phyloP scores from a whole-genome alignment of 2,329 filamentous ascomycete genomes.

The Dactylellina sp. region DNA sequence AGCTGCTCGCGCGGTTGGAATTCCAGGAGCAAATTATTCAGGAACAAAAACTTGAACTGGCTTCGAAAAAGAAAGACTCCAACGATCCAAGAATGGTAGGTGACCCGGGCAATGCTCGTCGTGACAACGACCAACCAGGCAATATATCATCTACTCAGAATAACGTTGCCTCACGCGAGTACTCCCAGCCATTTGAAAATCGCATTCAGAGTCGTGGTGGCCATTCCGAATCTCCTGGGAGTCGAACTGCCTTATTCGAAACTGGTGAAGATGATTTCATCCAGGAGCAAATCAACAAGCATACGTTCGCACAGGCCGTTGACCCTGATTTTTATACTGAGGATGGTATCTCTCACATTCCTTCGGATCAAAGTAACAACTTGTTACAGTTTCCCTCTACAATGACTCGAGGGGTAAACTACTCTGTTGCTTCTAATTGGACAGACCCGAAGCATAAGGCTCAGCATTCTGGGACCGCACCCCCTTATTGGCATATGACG shows the following conservation, averaged over 20 bases:
- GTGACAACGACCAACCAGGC: slow-evolving; percentile 13
- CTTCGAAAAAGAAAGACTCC: slow-evolving; percentile 39
- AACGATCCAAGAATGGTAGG: slow-evolving; percentile 20
- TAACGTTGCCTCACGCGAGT: slow-evolving; percentile 30
- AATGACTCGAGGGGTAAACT: slow-evolving; percentile 17
- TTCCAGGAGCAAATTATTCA: slow-evolving; percentile 49
- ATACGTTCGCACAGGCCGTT: slow-evolving; percentile 47
- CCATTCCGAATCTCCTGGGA: slow-evolving; percentile 27
- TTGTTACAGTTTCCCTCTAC: slow-evolving; percentile 6
- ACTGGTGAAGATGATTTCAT: slow-evolving; percentile 52
- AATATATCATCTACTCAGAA: slow-evolving; percentile 7
- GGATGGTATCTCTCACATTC: slow-evolving; percentile 31
- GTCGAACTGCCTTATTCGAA: slow-evolving; percentile 29
- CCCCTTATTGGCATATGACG: slow-evolving; percentile 38
- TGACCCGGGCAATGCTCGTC: slow-evolving; percentile 13
- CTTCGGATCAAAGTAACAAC: slow-evolving; percentile 23
- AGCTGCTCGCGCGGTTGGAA: slow-evolving; percentile 44
- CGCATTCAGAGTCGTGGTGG: slow-evolving; percentile 10
- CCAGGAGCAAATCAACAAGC: slow-evolving; percentile 52
- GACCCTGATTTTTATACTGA: slow-evolving; percentile 48
- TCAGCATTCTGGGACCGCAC: neutral
- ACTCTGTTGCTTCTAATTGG: slow-evolving; percentile 26
- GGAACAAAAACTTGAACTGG: slow-evolving; percentile 48
- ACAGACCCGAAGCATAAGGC: slow-evolving; percentile 30
- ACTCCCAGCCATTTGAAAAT: slow-evolving; percentile 19